These are phyloP conservation scores for Hibiscus trionum DNA, from an alignment of 345 rosid species.

Conservation along the genomic window DNA sequence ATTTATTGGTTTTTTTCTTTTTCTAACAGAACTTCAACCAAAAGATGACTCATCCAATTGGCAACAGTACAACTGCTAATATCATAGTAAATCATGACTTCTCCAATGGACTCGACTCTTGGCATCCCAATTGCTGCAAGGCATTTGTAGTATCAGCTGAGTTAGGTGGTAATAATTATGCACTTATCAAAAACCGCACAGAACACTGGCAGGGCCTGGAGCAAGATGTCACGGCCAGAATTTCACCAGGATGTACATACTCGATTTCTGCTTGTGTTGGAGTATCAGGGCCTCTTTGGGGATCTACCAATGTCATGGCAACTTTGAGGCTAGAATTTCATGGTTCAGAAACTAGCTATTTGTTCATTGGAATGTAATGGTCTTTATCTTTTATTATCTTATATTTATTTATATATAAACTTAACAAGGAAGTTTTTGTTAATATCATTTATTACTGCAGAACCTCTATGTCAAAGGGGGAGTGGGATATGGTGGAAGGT, in stretches of 20 bases:
- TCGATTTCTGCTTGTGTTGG: constrained; percentile 65
- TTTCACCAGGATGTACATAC: constrained; percentile 50
- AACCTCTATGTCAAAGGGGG: constrained; percentile 47
- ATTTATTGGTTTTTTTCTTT: constrained; percentile 6
- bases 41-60: constrained; percentile 21
- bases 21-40: constrained; percentile 24
- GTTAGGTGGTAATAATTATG: constrained; percentile 28
- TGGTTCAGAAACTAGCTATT: constrained; percentile 44
- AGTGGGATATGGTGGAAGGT: constrained; percentile 76
- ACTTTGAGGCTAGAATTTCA: constrained; percentile 56
- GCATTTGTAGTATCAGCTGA: constrained; percentile 49
- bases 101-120: constrained; percentile 55
- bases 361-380: constrained; percentile 71
- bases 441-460: constrained; percentile 33
- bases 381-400: background rate
- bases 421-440: background rate
- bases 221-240: constrained; percentile 66
- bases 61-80: constrained; percentile 18
- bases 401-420: background rate
- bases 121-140: constrained; percentile 72
- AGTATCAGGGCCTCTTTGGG: constrained; percentile 51
- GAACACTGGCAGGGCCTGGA: constrained; percentile 93
- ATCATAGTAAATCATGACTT: constrained; percentile 62
- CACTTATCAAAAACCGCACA: constrained; percentile 61
- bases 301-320: constrained; percentile 58